Conservation (phyloP, 495 filamentous ascomycete genomes). For the Schizothecium vesticola region DNA sequence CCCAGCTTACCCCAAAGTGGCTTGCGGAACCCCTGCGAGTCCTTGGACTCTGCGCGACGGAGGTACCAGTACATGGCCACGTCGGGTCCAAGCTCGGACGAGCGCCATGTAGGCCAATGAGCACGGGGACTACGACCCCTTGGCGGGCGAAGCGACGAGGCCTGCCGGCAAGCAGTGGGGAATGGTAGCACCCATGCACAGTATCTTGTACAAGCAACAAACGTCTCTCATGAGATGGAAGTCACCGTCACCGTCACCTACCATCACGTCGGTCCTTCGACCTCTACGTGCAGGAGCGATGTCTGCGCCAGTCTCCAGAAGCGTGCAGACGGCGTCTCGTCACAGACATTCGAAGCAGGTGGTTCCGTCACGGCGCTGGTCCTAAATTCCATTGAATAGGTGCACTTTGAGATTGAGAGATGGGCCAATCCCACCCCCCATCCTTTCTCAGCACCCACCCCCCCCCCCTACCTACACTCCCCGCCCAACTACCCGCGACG, state of each 20-base stretch:
- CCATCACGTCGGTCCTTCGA: background rate
- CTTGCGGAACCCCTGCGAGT: slow-evolving; percentile 9
- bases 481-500: slow-evolving; percentile 4
- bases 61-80: slow-evolving; percentile 21
- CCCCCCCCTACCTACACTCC: background rate
- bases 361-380: slow-evolving; percentile 1
- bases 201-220: slow-evolving; percentile 13
- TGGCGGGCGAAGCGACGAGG: slow-evolving; percentile 11
- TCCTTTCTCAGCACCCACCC: background rate
- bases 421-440: background rate
- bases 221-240: background rate
- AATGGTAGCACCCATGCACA: slow-evolving; percentile 7
- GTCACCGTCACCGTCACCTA: slow-evolving; percentile 1
- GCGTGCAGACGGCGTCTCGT: background rate
- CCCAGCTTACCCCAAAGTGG: slow-evolving; percentile 16
- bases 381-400: background rate
- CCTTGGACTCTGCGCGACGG: background rate
- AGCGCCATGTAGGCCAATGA: slow-evolving; percentile 13
- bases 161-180: slow-evolving; percentile 10
- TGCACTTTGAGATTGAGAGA: background rate
- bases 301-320: background rate
- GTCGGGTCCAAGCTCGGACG: slow-evolving; percentile 9
- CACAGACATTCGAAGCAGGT: slow-evolving; percentile 1
- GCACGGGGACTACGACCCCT: background rate
- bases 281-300: background rate